phyloP scores from a whole-genome alignment of 2,329 filamentous ascomycete species.

The Byssochlamys sp. region DNA sequence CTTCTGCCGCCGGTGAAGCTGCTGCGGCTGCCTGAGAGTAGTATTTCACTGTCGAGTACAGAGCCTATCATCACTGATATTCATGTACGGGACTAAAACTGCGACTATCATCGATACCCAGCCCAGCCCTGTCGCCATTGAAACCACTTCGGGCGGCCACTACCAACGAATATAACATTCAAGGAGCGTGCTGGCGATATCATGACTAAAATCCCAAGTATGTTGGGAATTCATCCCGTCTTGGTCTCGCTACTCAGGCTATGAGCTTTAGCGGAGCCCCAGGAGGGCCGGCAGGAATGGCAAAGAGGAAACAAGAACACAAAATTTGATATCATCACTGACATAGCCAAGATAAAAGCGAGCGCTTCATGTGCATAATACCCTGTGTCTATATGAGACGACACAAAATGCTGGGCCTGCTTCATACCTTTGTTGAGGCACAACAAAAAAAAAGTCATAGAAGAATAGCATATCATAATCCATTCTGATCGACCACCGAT shows the following conservation, averaged over 20 bases:
- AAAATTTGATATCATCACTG: background rate
- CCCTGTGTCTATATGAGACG: background rate
- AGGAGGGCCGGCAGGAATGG: background rate
- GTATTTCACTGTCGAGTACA: background rate
- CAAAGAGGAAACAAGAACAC: background rate
- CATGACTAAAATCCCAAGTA: background rate
- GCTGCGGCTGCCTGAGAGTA: constrained; percentile 5
- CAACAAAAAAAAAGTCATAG: background rate
- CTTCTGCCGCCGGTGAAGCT: constrained; percentile 3
- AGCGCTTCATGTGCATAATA: background rate
- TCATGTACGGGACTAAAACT: background rate
- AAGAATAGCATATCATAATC: too few relatives aligned
- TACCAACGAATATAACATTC: background rate
- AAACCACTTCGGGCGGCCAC: background rate
- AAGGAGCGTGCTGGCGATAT: background rate
- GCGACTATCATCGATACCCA: background rate
- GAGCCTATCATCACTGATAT: background rate
- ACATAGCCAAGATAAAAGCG: background rate
- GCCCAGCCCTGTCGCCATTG: background rate
- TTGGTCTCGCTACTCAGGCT: background rate
- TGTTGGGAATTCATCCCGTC: background rate
- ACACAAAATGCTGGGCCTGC: background rate
- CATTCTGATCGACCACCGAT: too few relatives aligned
- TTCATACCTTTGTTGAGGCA: background rate
- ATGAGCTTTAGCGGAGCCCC: background rate